Evolutionary conservation across 2,329 filamentous ascomycete genomes (phyloP).

Genomic region (Fusarium penzigii): DNA sequence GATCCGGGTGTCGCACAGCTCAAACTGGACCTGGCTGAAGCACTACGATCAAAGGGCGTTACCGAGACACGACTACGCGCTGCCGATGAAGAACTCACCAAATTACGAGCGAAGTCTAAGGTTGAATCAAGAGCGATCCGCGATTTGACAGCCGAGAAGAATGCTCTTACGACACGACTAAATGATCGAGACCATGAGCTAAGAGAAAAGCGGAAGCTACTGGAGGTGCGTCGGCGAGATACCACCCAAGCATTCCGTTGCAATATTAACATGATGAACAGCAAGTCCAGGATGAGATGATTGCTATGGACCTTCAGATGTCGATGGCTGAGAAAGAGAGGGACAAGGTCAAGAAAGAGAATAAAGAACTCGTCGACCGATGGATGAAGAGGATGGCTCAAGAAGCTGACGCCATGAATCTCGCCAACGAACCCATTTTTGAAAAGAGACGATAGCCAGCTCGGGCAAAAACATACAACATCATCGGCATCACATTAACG

Average conservation of each 20-base stretch:
- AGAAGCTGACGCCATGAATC: slow-evolving; percentile 87
- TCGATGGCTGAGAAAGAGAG: slow-evolving; percentile 80
- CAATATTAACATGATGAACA: slow-evolving; percentile 33
- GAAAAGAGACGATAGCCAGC: slow-evolving; percentile 29
- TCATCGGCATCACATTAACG: not conserved
- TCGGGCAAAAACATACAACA: slow-evolving; percentile 2
- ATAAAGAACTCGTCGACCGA: slow-evolving; percentile 82
- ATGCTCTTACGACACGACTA: slow-evolving; percentile 63
- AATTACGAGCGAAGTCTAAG: slow-evolving; percentile 59
- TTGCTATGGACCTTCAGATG: slow-evolving; percentile 82
- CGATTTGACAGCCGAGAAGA: slow-evolving; percentile 63
- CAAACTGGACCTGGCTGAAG: slow-evolving; percentile 71
- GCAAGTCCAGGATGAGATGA: slow-evolving; percentile 91
- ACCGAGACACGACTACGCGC: slow-evolving; percentile 64
- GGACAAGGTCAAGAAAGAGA: slow-evolving; percentile 75
- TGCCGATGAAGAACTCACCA: slow-evolving; percentile 64
- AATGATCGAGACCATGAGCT: slow-evolving; percentile 86
- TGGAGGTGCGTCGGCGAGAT: slow-evolving; percentile 57
- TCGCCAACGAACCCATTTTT: slow-evolving; percentile 53
- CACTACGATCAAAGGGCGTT: slow-evolving; percentile 71
- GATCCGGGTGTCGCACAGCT: slow-evolving; percentile 49
- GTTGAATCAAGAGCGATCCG: slow-evolving; percentile 63
- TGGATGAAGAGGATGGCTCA: slow-evolving; percentile 89
- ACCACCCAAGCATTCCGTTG: not conserved
- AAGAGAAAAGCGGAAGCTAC: slow-evolving; percentile 76